Conservation (phyloP, 768 basidiomycete species). For the Thelephora aurantiotincta region DNA sequence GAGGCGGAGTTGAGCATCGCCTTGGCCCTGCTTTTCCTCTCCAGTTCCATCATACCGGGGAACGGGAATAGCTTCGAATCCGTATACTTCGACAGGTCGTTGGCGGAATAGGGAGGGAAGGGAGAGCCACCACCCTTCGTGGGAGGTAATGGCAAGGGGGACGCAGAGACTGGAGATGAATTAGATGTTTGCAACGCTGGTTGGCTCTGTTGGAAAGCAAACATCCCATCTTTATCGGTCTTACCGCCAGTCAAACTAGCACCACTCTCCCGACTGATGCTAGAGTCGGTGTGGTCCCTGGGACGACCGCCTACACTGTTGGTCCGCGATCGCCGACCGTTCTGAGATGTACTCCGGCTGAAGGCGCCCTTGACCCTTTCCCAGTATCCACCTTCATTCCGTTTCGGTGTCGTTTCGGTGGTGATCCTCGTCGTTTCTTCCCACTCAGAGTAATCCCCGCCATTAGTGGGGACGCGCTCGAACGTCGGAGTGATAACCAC, state of each 20-base stretch:
- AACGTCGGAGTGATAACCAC: conserved; percentile 44
- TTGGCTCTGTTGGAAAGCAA: conserved; percentile 23
- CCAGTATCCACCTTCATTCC: conserved; percentile 42
- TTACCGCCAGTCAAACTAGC: conserved; percentile 52
- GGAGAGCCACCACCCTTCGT: conserved; percentile 50
- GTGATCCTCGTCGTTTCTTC: conserved; percentile 15
- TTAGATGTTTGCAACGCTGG: conserved; percentile 38
- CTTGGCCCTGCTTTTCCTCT: conserved; percentile 49
- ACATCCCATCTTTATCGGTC: conserved; percentile 29
- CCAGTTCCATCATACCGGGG: conserved; percentile 71
- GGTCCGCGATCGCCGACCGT: conserved; percentile 64
- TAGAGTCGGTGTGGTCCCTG: conserved; percentile 58
- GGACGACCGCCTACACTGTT: conserved; percentile 62
- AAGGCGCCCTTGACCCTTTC: conserved; percentile 60
- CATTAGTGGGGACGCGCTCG: conserved; percentile 41
- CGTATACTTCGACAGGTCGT: conserved; percentile 61
- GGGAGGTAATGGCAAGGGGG: conserved; percentile 43
- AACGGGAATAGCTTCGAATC: conserved; percentile 79
- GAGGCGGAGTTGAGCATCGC: conserved; percentile 34
- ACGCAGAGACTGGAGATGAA: conserved; percentile 38
- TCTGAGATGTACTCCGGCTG: conserved; percentile 42
- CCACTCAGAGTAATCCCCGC: conserved; percentile 13
- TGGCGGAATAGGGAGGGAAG: conserved; percentile 60
- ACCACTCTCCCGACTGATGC: conserved; percentile 63
- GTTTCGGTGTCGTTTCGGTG: conserved; percentile 30